Conservation (phyloP, 2,329 filamentous ascomycete genomes). For the Cladosporium sp. region DNA sequence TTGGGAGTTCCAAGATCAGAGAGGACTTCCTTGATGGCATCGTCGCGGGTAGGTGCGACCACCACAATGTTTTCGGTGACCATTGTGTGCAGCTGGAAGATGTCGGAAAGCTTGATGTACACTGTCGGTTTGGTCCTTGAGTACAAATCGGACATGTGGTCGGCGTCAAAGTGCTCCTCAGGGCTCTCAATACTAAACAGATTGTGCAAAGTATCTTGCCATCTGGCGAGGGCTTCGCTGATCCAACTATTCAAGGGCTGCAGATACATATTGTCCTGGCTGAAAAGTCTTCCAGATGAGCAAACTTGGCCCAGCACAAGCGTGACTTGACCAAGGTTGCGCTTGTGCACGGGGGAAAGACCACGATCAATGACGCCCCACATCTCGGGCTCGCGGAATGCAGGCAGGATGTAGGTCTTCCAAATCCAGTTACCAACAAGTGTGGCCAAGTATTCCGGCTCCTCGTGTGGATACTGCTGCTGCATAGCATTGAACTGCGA, state of each 20-base stretch:
- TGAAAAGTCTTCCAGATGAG: constrained; percentile 84
- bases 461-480: constrained; percentile 76
- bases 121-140: constrained; percentile 93
- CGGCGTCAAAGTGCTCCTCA: constrained; percentile 93
- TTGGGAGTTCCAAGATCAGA: constrained; percentile 94
- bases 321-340: constrained; percentile 84
- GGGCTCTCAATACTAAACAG: constrained; percentile 83
- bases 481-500: constrained; percentile 81
- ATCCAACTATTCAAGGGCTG: constrained; percentile 94
- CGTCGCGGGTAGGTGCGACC: constrained; percentile 79
- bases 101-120: constrained; percentile 99
- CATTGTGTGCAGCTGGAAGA: constrained; percentile 92
- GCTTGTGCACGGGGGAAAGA: constrained; percentile 86
- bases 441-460: constrained; percentile 75
- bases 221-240: constrained; percentile 76
- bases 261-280: constrained; percentile 91
- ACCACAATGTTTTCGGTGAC: constrained; percentile 75
- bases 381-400: constrained; percentile 84
- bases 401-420: constrained; percentile 90
- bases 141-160: constrained; percentile 98
- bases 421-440: constrained; percentile 89
- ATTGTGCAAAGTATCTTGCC: constrained; percentile 73
- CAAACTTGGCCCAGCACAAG: constrained; percentile 90
- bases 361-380: constrained; percentile 90
- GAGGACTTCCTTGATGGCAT: constrained; percentile 86